Evolutionary conservation across 2,329 filamentous ascomycete genomes (phyloP).

Genomic region (Cercospora nicotianae): DNA sequence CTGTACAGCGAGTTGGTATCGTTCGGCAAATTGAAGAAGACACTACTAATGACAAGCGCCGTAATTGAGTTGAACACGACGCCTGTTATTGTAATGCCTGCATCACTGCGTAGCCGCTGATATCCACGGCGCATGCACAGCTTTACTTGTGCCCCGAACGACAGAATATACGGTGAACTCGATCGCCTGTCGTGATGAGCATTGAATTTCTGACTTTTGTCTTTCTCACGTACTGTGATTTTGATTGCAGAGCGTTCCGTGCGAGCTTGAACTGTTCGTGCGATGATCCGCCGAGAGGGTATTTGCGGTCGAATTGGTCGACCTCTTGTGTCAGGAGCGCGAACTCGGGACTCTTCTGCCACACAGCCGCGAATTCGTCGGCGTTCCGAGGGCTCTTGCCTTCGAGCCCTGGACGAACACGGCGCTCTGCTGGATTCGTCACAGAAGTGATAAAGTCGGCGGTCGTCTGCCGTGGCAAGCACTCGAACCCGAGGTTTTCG

Average conservation of each 20-base stretch:
- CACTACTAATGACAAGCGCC: conserved; percentile 62
- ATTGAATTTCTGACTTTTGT: neutral
- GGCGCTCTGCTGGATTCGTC: conserved; percentile 64
- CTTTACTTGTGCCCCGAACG: conserved; percentile 53
- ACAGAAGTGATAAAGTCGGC: conserved; percentile 69
- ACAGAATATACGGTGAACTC: neutral
- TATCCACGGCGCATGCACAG: conserved; percentile 54
- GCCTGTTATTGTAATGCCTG: conserved; percentile 49
- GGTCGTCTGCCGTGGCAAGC: conserved; percentile 65
- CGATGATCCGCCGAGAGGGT: neutral
- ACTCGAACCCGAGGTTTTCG: conserved; percentile 66
- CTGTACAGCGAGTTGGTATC: conserved; percentile 55
- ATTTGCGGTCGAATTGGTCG: neutral
- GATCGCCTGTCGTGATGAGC: neutral
- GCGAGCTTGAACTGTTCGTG: neutral
- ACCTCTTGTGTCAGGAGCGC: neutral
- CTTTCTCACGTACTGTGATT: neutral
- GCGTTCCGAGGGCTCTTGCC: conserved; percentile 63
- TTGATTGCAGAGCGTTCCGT: neutral
- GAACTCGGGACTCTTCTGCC: conserved; percentile 51
- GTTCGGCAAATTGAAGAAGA: conserved; percentile 57
- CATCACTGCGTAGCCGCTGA: conserved; percentile 56
- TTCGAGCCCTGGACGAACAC: conserved; percentile 59
- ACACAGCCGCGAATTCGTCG: conserved; percentile 63
- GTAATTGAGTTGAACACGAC: conserved; percentile 54